Base-by-base conservation (phyloP, 2,329 filamentous ascomycete species). In the Scytalidium lignicola region DNA sequence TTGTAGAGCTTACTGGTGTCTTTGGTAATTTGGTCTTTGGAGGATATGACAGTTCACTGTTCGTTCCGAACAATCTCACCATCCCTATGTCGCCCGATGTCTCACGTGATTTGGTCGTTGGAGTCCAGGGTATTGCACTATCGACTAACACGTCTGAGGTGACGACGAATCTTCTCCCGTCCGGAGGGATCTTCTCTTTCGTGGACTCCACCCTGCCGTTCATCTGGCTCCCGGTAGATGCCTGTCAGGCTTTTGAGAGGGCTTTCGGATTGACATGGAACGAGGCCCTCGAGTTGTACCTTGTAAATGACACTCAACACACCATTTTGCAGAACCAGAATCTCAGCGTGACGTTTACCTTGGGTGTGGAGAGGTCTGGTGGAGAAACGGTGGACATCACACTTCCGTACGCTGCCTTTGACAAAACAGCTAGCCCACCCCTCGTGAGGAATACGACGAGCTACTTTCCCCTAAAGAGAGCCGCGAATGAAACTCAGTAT, bases 41-140 rank as follows among this genome's bases (percentile, higher is more conserved):
- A 13, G 70, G 70, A 3, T 71, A 70, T 49, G 70, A 73, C 50
- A 63, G 64, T 1, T 70, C 69, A 1, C 63, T 69, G 18, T 68
- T 72, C 55, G 51, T 51, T 1, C 62, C 65, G 21, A 72, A 71
- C 48, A 55, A 65, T 6, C 66, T 67, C 15, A 64, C 64, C 4
- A 66, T 70, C 52, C 61, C 60, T 7, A 67, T 72, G 63, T 63
- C 64, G 6, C 60, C 59, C 12, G 60, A 66, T 29, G 37, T 63
- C 28, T 65, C 61, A 10, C 62, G 65, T 1, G 67, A 72, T 40
- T 54, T 73, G 2, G 67, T 67, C 0, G 66, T 70, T 22, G 56
- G 56, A 22, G 58, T 72, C n/a, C 67, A 69, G 47, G 49, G 58
- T 3, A 66, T 63, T 29, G 60, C 67, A 1, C 61, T 64, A 5